A percentile compares a stretch with the other conserved stretches of the same genome.
Conservation (phyloP, 2,329 filamentous ascomycete species). For the Cercospora sp. region DNA sequence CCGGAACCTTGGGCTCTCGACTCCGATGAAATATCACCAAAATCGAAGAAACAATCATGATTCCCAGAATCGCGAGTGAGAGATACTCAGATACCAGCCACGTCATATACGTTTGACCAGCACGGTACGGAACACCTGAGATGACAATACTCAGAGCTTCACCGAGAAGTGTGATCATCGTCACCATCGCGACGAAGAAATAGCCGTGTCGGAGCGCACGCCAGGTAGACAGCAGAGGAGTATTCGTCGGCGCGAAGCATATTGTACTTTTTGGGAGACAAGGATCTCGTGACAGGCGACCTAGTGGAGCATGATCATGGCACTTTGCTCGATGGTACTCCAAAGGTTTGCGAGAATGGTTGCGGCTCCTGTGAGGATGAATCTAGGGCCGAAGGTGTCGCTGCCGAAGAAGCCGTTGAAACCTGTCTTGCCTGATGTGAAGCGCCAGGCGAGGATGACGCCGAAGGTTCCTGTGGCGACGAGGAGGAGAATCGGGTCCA, state of each 20-base stretch:
- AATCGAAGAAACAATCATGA: conserved; percentile 23
- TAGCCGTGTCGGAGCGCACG: conserved; percentile 16
- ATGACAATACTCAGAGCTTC: conserved; percentile 29
- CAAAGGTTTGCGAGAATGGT: conserved; percentile 25
- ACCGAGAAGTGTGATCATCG: conserved; percentile 17
- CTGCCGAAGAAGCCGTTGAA: conserved; percentile 31
- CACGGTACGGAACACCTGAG: conserved; percentile 23
- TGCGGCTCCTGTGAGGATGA: conserved; percentile 26
- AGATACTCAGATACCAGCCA: conserved; percentile 24
- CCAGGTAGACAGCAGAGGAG: conserved; percentile 23
- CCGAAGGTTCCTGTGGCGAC: conserved; percentile 20
- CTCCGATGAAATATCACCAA: conserved; percentile 18
- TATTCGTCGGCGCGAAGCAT: conserved; percentile 23
- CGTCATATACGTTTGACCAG: conserved; percentile 21
- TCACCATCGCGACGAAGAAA: conserved; percentile 19
- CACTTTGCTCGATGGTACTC: conserved; percentile 24
- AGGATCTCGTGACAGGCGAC: conserved; percentile 12
- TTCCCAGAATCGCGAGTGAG: conserved; percentile 21
- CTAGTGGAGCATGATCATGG: conserved; percentile 23
- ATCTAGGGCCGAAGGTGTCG: conserved; percentile 28
- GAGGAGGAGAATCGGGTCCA: conserved; percentile 21
- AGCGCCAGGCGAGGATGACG: conserved; percentile 26
- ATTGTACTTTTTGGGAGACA: conserved; percentile 17
- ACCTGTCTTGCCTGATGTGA: conserved; percentile 20
- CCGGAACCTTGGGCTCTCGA: conserved; percentile 21